phyloP scores from a whole-genome alignment of 805 yeast genomes.

The Saccharomycopsis capsularis region DNA sequence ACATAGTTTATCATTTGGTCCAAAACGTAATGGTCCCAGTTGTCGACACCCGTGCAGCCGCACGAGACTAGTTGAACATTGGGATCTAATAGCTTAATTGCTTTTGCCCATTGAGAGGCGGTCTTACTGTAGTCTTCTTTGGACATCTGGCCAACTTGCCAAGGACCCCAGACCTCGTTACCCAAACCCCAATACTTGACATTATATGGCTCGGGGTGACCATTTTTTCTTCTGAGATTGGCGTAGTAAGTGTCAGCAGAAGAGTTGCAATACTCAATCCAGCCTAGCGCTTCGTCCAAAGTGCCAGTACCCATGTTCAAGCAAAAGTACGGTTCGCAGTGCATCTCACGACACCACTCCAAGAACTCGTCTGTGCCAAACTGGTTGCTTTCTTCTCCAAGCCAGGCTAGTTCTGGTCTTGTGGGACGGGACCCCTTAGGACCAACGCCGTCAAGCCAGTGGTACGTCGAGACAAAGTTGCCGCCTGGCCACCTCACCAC shows the following conservation, averaged over 20 bases:
- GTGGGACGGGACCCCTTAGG: conserved; percentile 29
- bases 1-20: conserved; percentile 26
- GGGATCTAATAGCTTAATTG: conserved; percentile 30
- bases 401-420: conserved; percentile 33
- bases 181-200: conserved; percentile 34
- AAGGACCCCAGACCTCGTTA: conserved; percentile 33
- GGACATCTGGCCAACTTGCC: conserved; percentile 32
- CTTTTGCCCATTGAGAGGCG: conserved; percentile 33
- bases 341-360: conserved; percentile 30
- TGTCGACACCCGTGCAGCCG: conserved; percentile 28
- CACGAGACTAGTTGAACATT: conserved; percentile 27
- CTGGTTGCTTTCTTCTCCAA: conserved; percentile 28
- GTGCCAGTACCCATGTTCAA: conserved; percentile 34
- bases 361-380: conserved; percentile 34
- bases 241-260: conserved; percentile 31
- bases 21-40: conserved; percentile 29
- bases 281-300: conserved; percentile 31
- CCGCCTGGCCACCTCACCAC: conserved; percentile 34
- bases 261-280: conserved; percentile 33
- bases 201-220: conserved; percentile 30
- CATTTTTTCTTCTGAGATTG: conserved; percentile 30
- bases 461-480: conserved; percentile 31
- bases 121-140: conserved; percentile 28
- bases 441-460: conserved; percentile 32
- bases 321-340: conserved; percentile 30